phyloP scores from a whole-genome alignment of 108 stramenopile genomes.

The Cyclotella atomus region DNA sequence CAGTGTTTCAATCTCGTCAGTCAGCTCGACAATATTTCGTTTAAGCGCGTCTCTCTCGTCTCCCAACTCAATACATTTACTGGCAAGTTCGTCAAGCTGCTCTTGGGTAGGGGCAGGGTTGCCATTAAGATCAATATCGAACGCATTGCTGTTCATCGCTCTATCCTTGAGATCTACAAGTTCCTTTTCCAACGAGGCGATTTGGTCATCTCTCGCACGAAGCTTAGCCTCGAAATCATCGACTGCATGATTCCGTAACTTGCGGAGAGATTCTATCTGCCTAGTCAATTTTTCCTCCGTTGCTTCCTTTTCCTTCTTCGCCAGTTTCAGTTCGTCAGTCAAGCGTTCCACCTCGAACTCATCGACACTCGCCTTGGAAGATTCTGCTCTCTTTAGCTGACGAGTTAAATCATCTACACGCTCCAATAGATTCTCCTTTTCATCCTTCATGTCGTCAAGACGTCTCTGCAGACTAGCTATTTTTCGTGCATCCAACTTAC shows the following conservation, averaged over 20 bases:
- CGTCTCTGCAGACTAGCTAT: slow-evolving; percentile 23
- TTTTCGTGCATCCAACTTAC: slow-evolving; percentile 18
- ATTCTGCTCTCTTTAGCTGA: slow-evolving; percentile 34
- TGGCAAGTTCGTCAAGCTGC: slow-evolving; percentile 13
- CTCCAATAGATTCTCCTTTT: slow-evolving; percentile 9
- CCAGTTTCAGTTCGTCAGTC: slow-evolving; percentile 50
- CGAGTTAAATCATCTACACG: slow-evolving; percentile 32
- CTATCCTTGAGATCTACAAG: slow-evolving; percentile 33
- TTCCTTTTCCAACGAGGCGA: slow-evolving; percentile 44
- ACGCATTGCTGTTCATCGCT: slow-evolving; percentile 4
- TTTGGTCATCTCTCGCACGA: slow-evolving; percentile 39
- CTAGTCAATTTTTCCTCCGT: slow-evolving; percentile 33
- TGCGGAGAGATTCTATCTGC: slow-evolving; percentile 51
- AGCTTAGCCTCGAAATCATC: slow-evolving; percentile 47
- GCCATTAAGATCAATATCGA: slow-evolving; percentile 34
- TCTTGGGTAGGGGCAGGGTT: slow-evolving; percentile 19
- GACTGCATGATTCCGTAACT: slow-evolving; percentile 45
- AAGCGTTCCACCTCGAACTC: slow-evolving; percentile 47
- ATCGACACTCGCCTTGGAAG: slow-evolving; percentile 17
- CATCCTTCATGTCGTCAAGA: slow-evolving; percentile 19
- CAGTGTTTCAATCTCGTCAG: slow-evolving; percentile 47
- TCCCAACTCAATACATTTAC: slow-evolving; percentile 23
- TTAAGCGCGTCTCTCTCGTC: slow-evolving; percentile 34
- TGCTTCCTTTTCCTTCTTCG: slow-evolving; percentile 26
- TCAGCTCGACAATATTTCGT: slow-evolving; percentile 45